A percentile compares a stretch with the other conserved stretches of the same genome.
phyloP scores from a whole-genome alignment of 2,329 filamentous ascomycete species.

The Sclerotinia glacialis region DNA sequence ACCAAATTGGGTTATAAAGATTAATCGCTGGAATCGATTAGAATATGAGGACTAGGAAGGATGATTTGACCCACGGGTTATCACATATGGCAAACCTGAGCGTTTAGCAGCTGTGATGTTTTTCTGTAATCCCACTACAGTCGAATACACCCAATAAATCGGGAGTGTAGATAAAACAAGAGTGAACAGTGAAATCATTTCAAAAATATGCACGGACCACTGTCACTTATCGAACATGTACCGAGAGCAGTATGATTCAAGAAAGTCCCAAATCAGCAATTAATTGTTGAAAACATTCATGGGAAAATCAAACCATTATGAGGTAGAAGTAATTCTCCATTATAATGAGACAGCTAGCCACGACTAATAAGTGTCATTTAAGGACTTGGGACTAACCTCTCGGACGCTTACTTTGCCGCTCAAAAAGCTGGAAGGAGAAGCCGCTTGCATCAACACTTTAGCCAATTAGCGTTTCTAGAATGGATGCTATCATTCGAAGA shows the following conservation, averaged over 20 bases:
- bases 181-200: conserved; percentile 32
- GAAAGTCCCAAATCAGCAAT: not conserved
- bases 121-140: conserved; percentile 40
- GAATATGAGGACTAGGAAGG: not conserved
- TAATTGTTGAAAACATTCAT: not conserved
- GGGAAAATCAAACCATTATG: not conserved
- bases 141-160: conserved; percentile 31
- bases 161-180: conserved; percentile 27
- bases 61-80: conserved; percentile 49
- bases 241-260: not conserved
- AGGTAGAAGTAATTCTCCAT: not conserved
- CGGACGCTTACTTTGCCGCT: conserved; percentile 14
- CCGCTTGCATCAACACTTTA: not conserved
- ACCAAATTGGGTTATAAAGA: conserved; percentile 54
- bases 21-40: conserved; percentile 44
- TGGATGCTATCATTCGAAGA: not conserved
- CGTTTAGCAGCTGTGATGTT: conserved; percentile 52
- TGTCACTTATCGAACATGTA: not conserved
- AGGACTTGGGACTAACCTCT: conserved; percentile 6
- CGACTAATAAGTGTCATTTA: not conserved
- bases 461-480: conserved; percentile 3
- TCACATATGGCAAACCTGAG: conserved; percentile 52
- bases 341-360: not conserved
- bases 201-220: conserved; percentile 1
- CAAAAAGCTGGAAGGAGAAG: conserved; percentile 5